phyloP scores from a whole-genome alignment of 257 asterid species.

The Plectranthus barbatus region DNA sequence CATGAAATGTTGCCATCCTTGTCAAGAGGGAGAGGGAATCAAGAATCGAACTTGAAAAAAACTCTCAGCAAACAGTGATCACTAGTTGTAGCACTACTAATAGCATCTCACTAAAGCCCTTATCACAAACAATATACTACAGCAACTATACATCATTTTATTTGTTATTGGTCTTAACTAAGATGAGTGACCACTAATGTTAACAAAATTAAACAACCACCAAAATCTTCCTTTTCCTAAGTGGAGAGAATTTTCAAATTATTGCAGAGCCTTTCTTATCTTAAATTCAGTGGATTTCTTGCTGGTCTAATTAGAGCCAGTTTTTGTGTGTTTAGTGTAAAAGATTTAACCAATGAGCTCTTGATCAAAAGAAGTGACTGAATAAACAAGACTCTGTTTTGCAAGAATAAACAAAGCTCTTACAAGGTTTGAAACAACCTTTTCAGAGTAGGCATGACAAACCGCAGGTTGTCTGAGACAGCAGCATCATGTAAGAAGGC shows the following conservation, averaged over 20 bases:
- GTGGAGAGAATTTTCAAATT: conserved; percentile 21
- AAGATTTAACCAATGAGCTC: conserved; percentile 6
- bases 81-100: background rate
- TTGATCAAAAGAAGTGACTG: background rate
- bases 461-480: conserved; percentile 1
- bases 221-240: background rate
- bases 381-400: background rate
- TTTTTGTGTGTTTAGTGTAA: conserved; percentile 26
- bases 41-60: conserved; percentile 17
- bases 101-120: conserved; percentile 8
- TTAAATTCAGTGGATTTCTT: conserved; percentile 33
- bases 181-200: background rate
- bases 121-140: background rate
- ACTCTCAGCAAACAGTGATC: conserved; percentile 7
- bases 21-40: conserved; percentile 9
- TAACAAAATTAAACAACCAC: background rate
- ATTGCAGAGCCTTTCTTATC: conserved; percentile 28
- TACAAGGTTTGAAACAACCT: background rate
- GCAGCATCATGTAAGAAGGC: background rate
- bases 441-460: conserved; percentile 1
- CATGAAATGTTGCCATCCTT: conserved; percentile 27
- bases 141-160: background rate
- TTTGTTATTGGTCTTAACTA: background rate
- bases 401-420: background rate
- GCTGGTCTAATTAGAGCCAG: conserved; percentile 39